Evolutionary conservation across 2,329 filamentous ascomycete species (phyloP).

Genomic region (Myriosclerotinia duriaeana): DNA sequence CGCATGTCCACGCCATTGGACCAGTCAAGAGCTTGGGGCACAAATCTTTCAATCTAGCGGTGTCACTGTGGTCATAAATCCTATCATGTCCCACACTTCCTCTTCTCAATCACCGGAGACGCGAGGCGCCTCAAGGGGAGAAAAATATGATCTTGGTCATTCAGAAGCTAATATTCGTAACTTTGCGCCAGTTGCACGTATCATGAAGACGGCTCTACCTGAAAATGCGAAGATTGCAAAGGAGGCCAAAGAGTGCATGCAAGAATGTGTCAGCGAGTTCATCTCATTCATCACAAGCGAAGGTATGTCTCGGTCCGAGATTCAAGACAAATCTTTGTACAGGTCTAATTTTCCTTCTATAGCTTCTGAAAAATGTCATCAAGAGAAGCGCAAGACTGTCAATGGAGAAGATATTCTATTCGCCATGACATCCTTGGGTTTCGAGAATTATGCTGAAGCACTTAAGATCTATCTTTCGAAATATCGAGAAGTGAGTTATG

Average conservation of each 20-base stretch:
- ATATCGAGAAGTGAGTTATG: conserved; percentile 84
- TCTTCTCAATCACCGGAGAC: conserved; percentile 51
- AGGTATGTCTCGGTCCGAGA: conserved; percentile 58
- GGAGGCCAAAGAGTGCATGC: conserved; percentile 99
- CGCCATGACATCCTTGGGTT: conserved; percentile 97
- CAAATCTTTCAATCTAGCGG: conserved; percentile 38
- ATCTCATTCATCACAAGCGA: conserved; percentile 99
- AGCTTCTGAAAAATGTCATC: conserved; percentile 99
- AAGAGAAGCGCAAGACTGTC: conserved; percentile 98
- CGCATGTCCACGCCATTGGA: conserved; percentile 36
- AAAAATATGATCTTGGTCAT: conserved; percentile 36
- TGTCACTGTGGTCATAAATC: conserved; percentile 38
- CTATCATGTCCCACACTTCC: conserved; percentile 60
- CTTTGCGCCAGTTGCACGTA: conserved; percentile 93
- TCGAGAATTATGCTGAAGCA: conserved; percentile 98
- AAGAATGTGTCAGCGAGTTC: conserved; percentile 99
- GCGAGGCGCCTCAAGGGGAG: conserved; percentile 46
- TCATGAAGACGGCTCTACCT: conserved; percentile 97
- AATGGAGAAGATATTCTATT: conserved; percentile 99
- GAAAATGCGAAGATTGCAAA: conserved; percentile 99
- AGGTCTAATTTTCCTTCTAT: conserved; percentile 37
- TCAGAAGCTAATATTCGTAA: conserved; percentile 91
- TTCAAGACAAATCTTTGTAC: conserved; percentile 23
- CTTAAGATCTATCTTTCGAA: conserved; percentile 97
- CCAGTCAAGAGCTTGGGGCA: conserved; percentile 39